Evolutionary conservation across 352 stramenopile genomes (phyloP).

Genomic region (Pseudoperonospora humuli): DNA sequence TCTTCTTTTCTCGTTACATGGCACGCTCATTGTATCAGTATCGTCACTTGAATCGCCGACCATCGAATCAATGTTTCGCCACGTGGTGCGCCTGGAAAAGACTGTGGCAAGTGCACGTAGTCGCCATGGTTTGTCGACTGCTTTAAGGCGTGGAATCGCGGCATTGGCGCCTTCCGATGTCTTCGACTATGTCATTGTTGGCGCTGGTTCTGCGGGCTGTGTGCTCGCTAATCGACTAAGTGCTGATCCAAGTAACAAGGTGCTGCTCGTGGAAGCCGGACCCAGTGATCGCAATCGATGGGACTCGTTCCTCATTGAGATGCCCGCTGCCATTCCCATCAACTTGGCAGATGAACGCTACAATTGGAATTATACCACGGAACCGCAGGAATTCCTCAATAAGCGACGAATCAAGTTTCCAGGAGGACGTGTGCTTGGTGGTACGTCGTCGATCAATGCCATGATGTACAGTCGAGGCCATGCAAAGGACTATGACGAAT

Average conservation of each 20-base stretch:
- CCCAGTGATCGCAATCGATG: slow-evolving; percentile 69
- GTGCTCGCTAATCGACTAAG: slow-evolving; percentile 87
- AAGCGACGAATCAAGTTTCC: slow-evolving; percentile 75
- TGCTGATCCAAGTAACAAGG: slow-evolving; percentile 72
- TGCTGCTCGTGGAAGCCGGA: slow-evolving; percentile 89
- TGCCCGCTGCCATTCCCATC: slow-evolving; percentile 81
- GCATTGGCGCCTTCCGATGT: no score
- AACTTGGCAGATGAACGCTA: slow-evolving; percentile 79
- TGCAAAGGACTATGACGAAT: slow-evolving; percentile 84
- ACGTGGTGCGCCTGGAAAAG: no score
- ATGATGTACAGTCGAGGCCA: slow-evolving; percentile 90
- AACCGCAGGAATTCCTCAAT: slow-evolving; percentile 79
- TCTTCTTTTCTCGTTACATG: no score
- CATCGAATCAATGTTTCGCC: no score
- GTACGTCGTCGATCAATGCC: slow-evolving; percentile 84
- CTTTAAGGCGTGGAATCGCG: no score
- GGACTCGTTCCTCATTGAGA: slow-evolving; percentile 89
- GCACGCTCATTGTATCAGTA: no score
- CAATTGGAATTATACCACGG: slow-evolving; percentile 85
- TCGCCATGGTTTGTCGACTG: no score
- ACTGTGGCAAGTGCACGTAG: no score
- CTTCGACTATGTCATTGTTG: slow-evolving; percentile 94
- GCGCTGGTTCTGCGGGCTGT: slow-evolving; percentile 84
- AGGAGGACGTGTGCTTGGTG: slow-evolving; percentile 80
- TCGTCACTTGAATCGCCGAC: no score